Evolutionary conservation across 768 basidiomycete genomes (phyloP).

Genomic region (Mycena leptocephala): DNA sequence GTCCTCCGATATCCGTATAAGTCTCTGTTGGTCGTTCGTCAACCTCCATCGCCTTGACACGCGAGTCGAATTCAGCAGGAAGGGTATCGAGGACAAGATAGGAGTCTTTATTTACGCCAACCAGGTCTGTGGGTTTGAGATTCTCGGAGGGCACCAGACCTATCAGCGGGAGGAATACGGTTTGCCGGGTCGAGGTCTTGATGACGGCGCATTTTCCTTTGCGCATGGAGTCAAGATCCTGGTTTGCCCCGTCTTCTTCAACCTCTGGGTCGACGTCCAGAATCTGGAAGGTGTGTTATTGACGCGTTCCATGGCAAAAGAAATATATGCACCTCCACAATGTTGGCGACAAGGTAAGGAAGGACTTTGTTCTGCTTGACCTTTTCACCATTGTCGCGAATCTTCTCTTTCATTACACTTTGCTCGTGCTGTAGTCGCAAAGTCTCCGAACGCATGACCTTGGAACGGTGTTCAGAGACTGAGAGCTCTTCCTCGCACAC

Average conservation of each 20-base stretch:
- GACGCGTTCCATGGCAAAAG: slow-evolving; percentile 12
- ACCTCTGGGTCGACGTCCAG: slow-evolving; percentile 94
- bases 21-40: slow-evolving; percentile 98
- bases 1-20: slow-evolving; percentile 96
- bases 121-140: slow-evolving; percentile 93
- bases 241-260: slow-evolving; percentile 96
- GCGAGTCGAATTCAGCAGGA: slow-evolving; percentile 97
- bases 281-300: slow-evolving; percentile 69
- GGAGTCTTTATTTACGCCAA: slow-evolving; percentile 99
- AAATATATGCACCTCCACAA: slow-evolving; percentile 86
- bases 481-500: not conserved
- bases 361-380: slow-evolving; percentile 99
- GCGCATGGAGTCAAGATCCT: slow-evolving; percentile 95
- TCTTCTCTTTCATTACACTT: slow-evolving; percentile 97
- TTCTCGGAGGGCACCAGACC: slow-evolving; percentile 96
- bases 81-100: slow-evolving; percentile 97
- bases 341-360: slow-evolving; percentile 97
- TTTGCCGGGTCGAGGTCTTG: slow-evolving; percentile 98
- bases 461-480: slow-evolving; percentile 25
- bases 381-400: slow-evolving; percentile 97
- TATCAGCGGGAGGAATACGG: slow-evolving; percentile 97
- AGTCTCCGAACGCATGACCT: slow-evolving; percentile 99
- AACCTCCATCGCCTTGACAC: slow-evolving; percentile 99
- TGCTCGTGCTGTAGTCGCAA: slow-evolving; percentile 94
- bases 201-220: slow-evolving; percentile 99